Base-by-base conservation (phyloP, 1,284 basidiomycete genomes). In the Cryptococcus wingfieldii region DNA sequence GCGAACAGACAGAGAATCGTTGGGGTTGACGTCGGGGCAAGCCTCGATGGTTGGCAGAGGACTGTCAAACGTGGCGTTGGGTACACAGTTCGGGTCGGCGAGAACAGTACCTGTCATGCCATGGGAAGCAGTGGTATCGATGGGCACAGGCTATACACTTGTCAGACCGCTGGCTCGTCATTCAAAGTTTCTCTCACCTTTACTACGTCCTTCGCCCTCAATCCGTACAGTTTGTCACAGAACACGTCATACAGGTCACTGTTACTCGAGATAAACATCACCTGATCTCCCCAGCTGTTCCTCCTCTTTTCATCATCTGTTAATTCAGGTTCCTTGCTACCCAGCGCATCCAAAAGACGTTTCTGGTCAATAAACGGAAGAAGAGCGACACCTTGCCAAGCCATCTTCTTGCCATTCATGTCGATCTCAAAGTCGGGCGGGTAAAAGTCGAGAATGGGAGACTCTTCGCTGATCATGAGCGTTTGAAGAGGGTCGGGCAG, bases 361-460 rank as follows among this genome's bases (percentile, higher is more conserved):
- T 83, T 83, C 73, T 88, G 83, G 70, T 98, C 91, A 63, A 99
- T 98, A 79, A 98, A 99, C 0, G 96, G 94, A 23, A 99, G 79
- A 2, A 98, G 80, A 0, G 94, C 94, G 47, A 99, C 92, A 55
- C 96, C 96, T 77, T 99, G 96, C 96, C 96, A 99, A 1, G 89
- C 83, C 94, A 98, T 98, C 78, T 90, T 92, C 79, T 98, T 98
- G 60, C 96, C 96, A 71, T 98, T 98, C 96, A 99, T 98, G 76
- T 99, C 96, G 69, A 98, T 88, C 66, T 94, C 84, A 75, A 99
- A 99, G 18, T 88, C 85, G 5, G 81, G 70, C 0, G 96, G 96
- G 76, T 98, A 98, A 79, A 98, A 98, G 72, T 99, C 96, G 62
- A 92, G 85, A 73, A 98, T 97, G 2, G 92, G 90, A 0, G 94